phyloP scores from a whole-genome alignment of 495 filamentous ascomycete species.

The Platismatia glauca region DNA sequence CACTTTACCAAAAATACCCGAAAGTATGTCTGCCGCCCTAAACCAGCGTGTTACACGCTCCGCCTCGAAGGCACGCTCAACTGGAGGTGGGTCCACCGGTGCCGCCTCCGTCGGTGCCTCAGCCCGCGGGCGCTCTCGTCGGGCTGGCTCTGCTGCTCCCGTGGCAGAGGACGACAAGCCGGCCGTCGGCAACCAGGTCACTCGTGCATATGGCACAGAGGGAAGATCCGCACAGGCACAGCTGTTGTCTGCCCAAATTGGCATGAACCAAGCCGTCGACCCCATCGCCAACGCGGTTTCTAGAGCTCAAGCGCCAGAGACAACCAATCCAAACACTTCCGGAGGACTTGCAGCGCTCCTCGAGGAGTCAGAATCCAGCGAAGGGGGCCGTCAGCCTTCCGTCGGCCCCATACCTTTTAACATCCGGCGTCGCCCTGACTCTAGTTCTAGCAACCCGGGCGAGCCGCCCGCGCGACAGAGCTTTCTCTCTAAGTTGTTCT shows the following conservation, averaged over 20 bases:
- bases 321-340: background rate
- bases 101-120: background rate
- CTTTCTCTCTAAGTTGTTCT: background rate
- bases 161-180: background rate
- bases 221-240: background rate
- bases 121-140: background rate
- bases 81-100: background rate
- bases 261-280: background rate
- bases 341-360: background rate
- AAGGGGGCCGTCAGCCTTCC: background rate
- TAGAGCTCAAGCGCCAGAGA: background rate
- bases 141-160: background rate
- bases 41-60: constrained; percentile 7
- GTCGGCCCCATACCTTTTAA: background rate
- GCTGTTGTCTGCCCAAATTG: constrained; percentile 7
- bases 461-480: background rate
- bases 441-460: background rate
- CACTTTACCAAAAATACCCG: background rate
- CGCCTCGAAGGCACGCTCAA: constrained; percentile 9
- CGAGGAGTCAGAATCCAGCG: background rate
- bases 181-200: background rate
- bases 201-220: constrained; percentile 9
- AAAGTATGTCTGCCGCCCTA: constrained; percentile 2
- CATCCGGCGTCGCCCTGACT: background rate
- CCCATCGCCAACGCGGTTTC: constrained; percentile 8